Percentiles rank a stretch among this genome's conserved stretches.
Conservation (phyloP, 345 rosid genomes). For the Gynandropsis gynandra region DNA sequence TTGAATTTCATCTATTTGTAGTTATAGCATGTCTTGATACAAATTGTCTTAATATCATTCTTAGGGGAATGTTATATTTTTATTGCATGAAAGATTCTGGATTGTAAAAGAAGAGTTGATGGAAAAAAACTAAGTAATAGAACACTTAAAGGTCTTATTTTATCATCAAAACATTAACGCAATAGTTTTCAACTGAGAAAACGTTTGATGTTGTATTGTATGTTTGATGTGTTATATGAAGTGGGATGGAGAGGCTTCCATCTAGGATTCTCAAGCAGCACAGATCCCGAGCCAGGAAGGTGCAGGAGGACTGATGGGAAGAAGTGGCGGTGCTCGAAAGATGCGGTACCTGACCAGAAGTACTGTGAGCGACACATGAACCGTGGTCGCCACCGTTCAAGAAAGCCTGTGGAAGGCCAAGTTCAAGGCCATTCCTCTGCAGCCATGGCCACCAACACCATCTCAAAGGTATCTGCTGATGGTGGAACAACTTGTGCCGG, state of each 20-base stretch:
- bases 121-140: background rate
- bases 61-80: background rate
- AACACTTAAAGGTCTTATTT: background rate
- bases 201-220: background rate
- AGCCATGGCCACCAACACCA: too few species aligned
- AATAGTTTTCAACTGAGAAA: too few species aligned
- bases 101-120: background rate
- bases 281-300: constrained; percentile 94
- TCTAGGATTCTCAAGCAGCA: constrained; percentile 69
- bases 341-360: constrained; percentile 87
- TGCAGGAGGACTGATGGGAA: constrained; percentile 98
- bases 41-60: background rate
- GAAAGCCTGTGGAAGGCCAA: constrained; percentile 99
- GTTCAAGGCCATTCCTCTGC: constrained; percentile 62
- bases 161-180: background rate
- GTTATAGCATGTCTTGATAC: background rate
- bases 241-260: constrained; percentile 81
- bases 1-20: background rate
- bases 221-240: constrained; percentile 14
- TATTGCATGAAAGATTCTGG: background rate
- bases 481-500: constrained; percentile 26
- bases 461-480: constrained; percentile 22
- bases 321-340: constrained; percentile 99
- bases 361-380: constrained; percentile 97
- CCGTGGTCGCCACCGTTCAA: constrained; percentile 99